Evolutionary conservation across 1,139 yeast genomes (phyloP).

Genomic region (Suhomyces coccinellae): DNA sequence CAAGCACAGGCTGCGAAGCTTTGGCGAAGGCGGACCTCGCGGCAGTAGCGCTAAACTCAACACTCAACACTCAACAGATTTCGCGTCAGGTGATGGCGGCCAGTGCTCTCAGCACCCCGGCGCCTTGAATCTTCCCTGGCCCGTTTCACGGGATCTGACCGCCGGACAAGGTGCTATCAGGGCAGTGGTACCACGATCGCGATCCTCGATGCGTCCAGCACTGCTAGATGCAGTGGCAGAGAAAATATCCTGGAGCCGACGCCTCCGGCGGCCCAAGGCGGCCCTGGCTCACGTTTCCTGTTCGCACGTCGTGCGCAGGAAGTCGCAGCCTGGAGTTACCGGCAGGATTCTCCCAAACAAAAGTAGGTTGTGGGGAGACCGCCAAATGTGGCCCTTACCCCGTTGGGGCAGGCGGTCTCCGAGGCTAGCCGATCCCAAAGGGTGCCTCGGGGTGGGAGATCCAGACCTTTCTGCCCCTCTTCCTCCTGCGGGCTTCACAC

Average conservation of each 20-base stretch:
- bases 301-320: background rate
- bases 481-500: too few species aligned
- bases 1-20: too few species aligned
- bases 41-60: too few species aligned
- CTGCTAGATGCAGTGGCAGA: background rate
- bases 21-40: too few species aligned
- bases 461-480: background rate
- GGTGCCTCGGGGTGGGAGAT: too few species aligned
- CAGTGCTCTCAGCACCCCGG: too few species aligned
- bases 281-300: background rate
- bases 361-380: too few species aligned
- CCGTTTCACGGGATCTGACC: background rate
- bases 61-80: background rate
- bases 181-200: background rate
- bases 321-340: background rate
- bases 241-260: background rate
- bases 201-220: too few species aligned
- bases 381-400: too few species aligned
- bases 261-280: background rate
- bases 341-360: background rate
- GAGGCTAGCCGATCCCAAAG: too few species aligned
- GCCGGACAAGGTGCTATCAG: background rate
- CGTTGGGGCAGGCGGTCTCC: too few species aligned
- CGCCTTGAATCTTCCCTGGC: background rate
- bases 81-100: background rate